A percentile compares a stretch with the other conserved stretches of the same genome.
Conservation (phyloP, 768 basidiomycete species). For the Pleurotus djamor region DNA sequence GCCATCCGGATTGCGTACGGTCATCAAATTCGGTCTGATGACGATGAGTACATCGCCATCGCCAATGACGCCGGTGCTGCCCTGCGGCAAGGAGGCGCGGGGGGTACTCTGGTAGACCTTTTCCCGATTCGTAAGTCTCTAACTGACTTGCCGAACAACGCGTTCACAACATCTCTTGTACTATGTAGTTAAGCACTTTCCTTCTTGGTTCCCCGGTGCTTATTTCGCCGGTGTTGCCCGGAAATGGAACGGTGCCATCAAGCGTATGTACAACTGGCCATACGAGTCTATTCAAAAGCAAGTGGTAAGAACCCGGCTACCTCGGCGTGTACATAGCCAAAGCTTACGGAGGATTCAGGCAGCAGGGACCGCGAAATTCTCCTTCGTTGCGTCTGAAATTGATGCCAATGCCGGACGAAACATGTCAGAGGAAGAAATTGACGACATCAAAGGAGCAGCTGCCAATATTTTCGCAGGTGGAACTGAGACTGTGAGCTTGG, state of each 20-base stretch:
- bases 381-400: background rate
- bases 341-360: background rate
- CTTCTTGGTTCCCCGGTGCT: conserved; percentile 4
- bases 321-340: background rate
- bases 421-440: background rate
- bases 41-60: conserved; percentile 20
- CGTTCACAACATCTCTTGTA: background rate
- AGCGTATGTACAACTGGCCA: background rate
- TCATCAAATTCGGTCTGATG: conserved; percentile 16
- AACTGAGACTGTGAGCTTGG: conserved; percentile 7
- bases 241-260: conserved; percentile 1
- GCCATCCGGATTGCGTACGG: conserved; percentile 19
- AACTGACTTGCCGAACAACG: background rate
- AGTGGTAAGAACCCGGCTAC: background rate
- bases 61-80: conserved; percentile 14
- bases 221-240: background rate
- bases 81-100: conserved; percentile 14
- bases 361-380: background rate
- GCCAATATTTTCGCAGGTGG: conserved; percentile 1
- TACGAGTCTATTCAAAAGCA: background rate
- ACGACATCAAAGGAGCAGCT: conserved; percentile 6
- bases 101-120: conserved; percentile 16
- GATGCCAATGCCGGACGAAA: background rate
- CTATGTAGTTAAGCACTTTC: background rate
- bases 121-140: conserved; percentile 18